Conservation (phyloP, 129 eudicot species). For the Rutidosis leptorrhynchoides region DNA sequence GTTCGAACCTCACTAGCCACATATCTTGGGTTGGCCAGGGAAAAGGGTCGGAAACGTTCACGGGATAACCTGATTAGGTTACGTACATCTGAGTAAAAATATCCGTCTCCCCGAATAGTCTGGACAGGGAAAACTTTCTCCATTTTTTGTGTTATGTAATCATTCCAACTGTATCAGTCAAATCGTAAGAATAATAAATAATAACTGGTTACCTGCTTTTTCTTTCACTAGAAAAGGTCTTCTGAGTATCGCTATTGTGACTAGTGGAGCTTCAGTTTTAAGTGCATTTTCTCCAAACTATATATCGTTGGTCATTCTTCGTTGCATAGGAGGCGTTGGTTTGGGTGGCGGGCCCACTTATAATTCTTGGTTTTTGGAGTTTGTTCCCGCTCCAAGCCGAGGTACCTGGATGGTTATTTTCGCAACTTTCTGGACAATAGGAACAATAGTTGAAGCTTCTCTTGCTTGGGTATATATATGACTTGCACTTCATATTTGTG, state of each 20-base stretch:
- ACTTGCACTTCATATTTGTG: not conserved
- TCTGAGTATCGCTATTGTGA: constrained; percentile 57
- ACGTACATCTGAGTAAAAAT: too few relatives aligned
- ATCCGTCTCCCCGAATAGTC: too few relatives aligned
- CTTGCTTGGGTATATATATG: constrained; percentile 63
- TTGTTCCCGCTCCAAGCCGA: constrained; percentile 70
- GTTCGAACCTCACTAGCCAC: too few relatives aligned
- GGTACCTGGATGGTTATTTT: constrained; percentile 84
- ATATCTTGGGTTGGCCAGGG: too few relatives aligned
- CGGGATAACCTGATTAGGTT: too few relatives aligned
- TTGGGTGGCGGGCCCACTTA: constrained; percentile 79
- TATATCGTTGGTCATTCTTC: constrained; percentile 50
- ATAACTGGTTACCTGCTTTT: constrained; percentile 24
- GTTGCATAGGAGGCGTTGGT: constrained; percentile 72
- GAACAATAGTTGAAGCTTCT: constrained; percentile 72
- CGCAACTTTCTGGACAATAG: constrained; percentile 67
- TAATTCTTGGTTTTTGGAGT: constrained; percentile 77
- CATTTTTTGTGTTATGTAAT: not conserved
- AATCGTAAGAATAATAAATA: too few relatives aligned
- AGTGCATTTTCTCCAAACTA: constrained; percentile 79
- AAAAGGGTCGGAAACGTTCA: too few relatives aligned
- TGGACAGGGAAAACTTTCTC: too few relatives aligned
- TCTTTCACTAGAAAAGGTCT: constrained; percentile 61
- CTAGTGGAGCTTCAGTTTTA: constrained; percentile 53
- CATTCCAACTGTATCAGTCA: not conserved